These are phyloP conservation scores for Gymnopilus junonius DNA, from an alignment of 768 basidiomycete species.

Conservation along the genomic window DNA sequence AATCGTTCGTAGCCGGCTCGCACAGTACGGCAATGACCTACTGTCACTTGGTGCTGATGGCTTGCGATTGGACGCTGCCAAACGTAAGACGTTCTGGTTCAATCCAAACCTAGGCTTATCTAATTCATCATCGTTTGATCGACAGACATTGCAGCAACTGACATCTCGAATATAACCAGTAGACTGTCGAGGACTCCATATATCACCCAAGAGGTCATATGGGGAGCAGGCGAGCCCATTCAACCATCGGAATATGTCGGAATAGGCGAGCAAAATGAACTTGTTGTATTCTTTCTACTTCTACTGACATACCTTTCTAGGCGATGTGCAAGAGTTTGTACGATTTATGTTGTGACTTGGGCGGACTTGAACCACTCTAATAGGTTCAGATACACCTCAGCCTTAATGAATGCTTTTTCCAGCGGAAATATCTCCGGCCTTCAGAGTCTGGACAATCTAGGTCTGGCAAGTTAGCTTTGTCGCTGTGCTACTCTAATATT, in stretches of 20 bases:
- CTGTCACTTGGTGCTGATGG: conserved; percentile 66
- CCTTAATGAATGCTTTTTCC: conserved; percentile 55
- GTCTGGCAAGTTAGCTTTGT: conserved; percentile 26
- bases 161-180: conserved; percentile 57
- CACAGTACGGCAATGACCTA: conserved; percentile 62
- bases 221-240: conserved; percentile 52
- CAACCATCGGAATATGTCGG: conserved; percentile 59
- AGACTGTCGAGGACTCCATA: conserved; percentile 49
- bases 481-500: background rate
- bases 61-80: conserved; percentile 65
- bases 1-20: conserved; percentile 59
- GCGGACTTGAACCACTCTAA: background rate
- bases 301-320: conserved; percentile 23
- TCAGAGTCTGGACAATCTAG: conserved; percentile 54
- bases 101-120: too few relatives aligned
- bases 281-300: background rate
- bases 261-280: conserved; percentile 42
- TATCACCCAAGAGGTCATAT: conserved; percentile 70
- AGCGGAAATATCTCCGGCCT: conserved; percentile 54
- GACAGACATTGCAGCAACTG: conserved; percentile 55
- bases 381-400: conserved; percentile 63
- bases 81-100: conserved; percentile 44
- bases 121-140: background rate
- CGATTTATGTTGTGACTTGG: background rate
- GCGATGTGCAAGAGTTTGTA: conserved; percentile 67